phyloP scores from a whole-genome alignment of 345 rosid genomes.

The Turnera subulata region DNA sequence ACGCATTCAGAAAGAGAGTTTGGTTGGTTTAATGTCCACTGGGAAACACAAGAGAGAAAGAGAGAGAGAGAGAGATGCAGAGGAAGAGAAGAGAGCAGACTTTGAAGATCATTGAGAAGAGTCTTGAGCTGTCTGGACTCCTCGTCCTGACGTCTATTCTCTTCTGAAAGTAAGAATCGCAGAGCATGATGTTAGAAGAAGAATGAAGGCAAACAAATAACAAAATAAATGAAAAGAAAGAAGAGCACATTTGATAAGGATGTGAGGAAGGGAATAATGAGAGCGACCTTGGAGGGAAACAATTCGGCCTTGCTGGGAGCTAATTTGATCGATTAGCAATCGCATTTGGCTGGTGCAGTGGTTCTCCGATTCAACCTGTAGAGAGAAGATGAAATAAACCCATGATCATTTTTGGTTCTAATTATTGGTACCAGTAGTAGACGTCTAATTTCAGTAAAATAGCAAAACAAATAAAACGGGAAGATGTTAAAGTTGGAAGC shows the following conservation, averaged over 20 bases:
- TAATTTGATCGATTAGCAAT: conserved; percentile 71
- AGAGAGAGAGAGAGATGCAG: conserved; percentile 4
- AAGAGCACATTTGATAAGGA: background rate
- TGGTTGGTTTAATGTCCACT: no score
- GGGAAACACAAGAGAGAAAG: background rate
- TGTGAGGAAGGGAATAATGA: background rate
- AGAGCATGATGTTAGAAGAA: conserved; percentile 13
- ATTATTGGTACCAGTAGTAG: no score
- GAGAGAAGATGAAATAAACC: background rate
- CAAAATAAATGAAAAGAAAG: conserved; percentile 1
- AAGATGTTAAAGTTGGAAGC: no score
- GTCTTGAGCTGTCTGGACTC: conserved; percentile 63
- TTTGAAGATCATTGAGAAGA: conserved; percentile 62
- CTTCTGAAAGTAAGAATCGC: conserved; percentile 40
- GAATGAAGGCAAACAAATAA: background rate
- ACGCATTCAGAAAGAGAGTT: no score
- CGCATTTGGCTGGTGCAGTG: conserved; percentile 76
- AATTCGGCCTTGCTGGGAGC: conserved; percentile 67
- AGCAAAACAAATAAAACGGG: no score
- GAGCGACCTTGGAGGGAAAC: conserved; percentile 80
- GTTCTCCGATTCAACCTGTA: conserved; percentile 75
- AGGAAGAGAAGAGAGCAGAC: conserved; percentile 34
- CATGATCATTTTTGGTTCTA: no score
- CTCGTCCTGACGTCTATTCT: conserved; percentile 49
- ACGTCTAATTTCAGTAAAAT: no score